phyloP scores from a whole-genome alignment of 164 flowering plant genomes.

The Cinnamomum micranthum region DNA sequence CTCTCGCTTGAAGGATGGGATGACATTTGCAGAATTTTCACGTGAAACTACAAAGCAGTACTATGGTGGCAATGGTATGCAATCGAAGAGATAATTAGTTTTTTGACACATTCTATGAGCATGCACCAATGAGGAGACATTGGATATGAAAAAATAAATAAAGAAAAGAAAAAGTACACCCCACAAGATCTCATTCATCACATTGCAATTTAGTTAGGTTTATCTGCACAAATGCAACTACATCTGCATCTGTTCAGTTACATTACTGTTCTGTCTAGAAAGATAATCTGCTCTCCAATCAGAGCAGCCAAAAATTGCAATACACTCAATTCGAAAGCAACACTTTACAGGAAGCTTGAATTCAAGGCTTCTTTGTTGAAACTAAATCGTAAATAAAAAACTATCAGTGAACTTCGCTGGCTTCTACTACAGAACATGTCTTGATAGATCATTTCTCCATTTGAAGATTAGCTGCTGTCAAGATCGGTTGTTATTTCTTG shows the following conservation, averaged over 20 bases:
- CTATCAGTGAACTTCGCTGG: not conserved
- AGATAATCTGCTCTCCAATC: not conserved
- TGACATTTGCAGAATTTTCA: conserved; percentile 92
- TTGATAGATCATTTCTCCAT: not conserved
- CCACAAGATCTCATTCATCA: not conserved
- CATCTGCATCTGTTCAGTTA: not conserved
- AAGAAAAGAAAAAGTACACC: not conserved
- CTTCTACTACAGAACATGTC: not conserved
- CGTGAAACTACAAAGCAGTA: conserved; percentile 79
- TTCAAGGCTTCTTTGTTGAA: not conserved
- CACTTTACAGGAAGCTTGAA: conserved; percentile 10
- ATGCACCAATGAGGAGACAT: not conserved
- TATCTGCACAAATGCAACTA: conserved; percentile 8
- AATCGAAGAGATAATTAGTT: conserved; percentile 45
- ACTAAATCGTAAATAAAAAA: not conserved
- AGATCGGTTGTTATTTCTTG: conserved; percentile 5
- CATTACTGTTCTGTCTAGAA: conserved; percentile 1
- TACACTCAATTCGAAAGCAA: conserved; percentile 7
- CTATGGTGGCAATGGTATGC: conserved; percentile 81
- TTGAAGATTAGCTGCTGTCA: conserved; percentile 9
- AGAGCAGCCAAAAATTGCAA: not conserved
- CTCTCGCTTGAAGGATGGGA: conserved; percentile 76
- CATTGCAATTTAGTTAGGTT: conserved; percentile 3
- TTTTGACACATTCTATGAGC: not conserved
- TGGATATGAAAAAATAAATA: not conserved